Evolutionary conservation across 2,329 filamentous ascomycete genomes (phyloP).

Genomic region (Colletotrichum gloeosporioides): DNA sequence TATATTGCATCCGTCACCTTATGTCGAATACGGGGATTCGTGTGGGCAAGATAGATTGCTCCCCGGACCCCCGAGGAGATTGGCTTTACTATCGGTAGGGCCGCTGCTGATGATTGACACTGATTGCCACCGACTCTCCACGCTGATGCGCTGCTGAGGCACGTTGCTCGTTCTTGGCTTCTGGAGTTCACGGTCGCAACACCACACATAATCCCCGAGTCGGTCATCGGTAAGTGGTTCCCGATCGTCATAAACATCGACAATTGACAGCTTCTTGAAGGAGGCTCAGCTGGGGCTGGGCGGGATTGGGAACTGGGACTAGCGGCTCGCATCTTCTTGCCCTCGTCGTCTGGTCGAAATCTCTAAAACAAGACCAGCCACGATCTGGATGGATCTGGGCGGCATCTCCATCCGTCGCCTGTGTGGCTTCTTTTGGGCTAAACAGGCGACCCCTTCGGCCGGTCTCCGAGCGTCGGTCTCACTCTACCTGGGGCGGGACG

Average conservation of each 20-base stretch:
- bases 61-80: neutral
- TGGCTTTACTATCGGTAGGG: slow-evolving; percentile 4
- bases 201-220: neutral
- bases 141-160: neutral
- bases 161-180: neutral
- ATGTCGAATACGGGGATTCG: neutral
- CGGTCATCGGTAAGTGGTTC: neutral
- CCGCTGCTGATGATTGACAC: neutral
- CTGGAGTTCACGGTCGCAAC: neutral
- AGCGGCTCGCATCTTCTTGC: neutral
- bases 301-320: neutral
- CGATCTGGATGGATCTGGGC: neutral
- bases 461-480: slow-evolving; percentile 6
- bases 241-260: neutral
- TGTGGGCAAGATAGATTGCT: slow-evolving; percentile 1
- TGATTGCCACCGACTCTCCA: neutral
- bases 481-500: neutral
- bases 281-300: neutral
- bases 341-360: neutral
- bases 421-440: neutral
- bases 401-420: neutral
- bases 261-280: neutral
- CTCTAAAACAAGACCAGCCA: neutral
- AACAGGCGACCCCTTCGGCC: neutral
- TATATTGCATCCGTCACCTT: neutral